Evolutionary conservation across 164 flowering plant species (phyloP).

Genomic region (Dillenia suffruticosa): DNA sequence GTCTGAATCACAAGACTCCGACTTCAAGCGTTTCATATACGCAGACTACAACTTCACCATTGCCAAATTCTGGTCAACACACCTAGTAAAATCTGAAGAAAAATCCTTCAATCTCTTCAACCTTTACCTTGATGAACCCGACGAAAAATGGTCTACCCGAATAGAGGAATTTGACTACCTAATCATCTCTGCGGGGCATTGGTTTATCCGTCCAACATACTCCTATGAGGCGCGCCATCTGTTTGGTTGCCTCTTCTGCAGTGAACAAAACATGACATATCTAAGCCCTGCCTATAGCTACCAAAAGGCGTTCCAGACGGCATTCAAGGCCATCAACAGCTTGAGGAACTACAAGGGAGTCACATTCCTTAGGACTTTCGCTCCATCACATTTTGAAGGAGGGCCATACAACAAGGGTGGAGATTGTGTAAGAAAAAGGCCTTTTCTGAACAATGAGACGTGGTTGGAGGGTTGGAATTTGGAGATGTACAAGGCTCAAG

Average conservation of each 20-base stretch:
- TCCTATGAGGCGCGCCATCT: conserved; percentile 9
- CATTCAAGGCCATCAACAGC: conserved; percentile 6
- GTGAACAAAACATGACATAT: conserved; percentile 34
- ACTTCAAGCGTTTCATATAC: conserved; percentile 33
- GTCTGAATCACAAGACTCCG: conserved; percentile 8
- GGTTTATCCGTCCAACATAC: conserved; percentile 14
- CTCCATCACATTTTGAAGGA: conserved; percentile 56
- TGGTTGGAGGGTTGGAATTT: conserved; percentile 19
- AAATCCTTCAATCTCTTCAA: conserved; percentile 13
- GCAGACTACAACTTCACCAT: conserved; percentile 47
- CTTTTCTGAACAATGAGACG: conserved; percentile 31
- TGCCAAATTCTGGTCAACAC: conserved; percentile 60
- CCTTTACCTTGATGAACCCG: conserved; percentile 43
- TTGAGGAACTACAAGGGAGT: conserved; percentile 18
- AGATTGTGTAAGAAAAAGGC: conserved; percentile 48
- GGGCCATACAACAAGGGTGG: conserved; percentile 77
- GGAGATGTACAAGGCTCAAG: conserved; percentile 30
- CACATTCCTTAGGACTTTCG: conserved; percentile 36
- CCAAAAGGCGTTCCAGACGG: conserved; percentile 29
- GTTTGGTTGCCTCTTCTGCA: conserved; percentile 46
- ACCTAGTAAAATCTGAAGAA: conserved; percentile 14
- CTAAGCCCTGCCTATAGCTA: conserved; percentile 34
- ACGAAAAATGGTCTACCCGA: conserved; percentile 26
- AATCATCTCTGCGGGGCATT: conserved; percentile 21
- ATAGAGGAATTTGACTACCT: conserved; percentile 15